Evolutionary conservation across 306 rosid species (phyloP), one percentile per base, ranked within the genome.

Genomic region (Inga oerstediana): DNA sequence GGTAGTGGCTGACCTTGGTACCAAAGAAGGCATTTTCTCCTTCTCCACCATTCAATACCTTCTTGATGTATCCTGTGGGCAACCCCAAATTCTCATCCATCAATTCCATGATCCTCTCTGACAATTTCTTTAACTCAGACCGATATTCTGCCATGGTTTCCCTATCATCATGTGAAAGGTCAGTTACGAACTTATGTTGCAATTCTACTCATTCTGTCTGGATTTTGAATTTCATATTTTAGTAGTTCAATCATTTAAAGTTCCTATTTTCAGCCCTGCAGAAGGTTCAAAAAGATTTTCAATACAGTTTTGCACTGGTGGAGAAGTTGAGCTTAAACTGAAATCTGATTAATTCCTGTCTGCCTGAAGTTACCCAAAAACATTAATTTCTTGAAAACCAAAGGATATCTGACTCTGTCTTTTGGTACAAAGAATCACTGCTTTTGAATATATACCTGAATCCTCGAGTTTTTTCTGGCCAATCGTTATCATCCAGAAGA

Each of bases 1-100:
- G 99, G 93, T 95, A 95, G 89, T 93, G 97, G 85, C 99, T 95
- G 78, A 95, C 98, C 88, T 95, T 93, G 74, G 99, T 95, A 11
- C 99, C 99, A 32, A 93, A 93, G 84, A 91, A 95, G 65, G 94
- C 95, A 44, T 76, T 84, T 22, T 93, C 79, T 83, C 69, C 91
- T 5, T 85, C 94, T 73, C 92, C 94, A 10, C 85, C 93, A 16
- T 90, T 90, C 75, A 93, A 88, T 79, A 94, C 93, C 62, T 84
- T 92, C 91, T 91, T 87, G 59, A 93, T 91, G 91, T 88, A 89
- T 52, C 97, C 98, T 65, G 75, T 79, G 15, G 92, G 89, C 39
- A 93, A 72, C 1, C 94, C 98, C 64, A 95, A 85, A 80, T 95
- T 95, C 91, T 93, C 97, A 74, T 93, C 99, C 97, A 95, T 95